Evolutionary conservation across 169 alveolate species (phyloP).

Genomic region (Cryptosporidium ryanae): DNA sequence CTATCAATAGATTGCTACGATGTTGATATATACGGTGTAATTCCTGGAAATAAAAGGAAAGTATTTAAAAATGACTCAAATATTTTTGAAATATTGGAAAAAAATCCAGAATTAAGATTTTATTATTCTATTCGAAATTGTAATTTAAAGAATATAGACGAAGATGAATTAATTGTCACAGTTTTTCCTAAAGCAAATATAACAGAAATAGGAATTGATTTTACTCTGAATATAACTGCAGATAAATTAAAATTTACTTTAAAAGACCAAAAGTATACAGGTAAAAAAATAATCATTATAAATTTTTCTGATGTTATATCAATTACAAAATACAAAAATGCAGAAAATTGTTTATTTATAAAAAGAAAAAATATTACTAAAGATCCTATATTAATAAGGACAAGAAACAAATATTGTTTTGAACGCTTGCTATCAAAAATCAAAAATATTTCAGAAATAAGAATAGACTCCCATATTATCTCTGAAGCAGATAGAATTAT

Average conservation of each 20-base stretch:
- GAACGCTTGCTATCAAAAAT: background rate
- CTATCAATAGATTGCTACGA: background rate
- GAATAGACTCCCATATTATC: constrained; percentile 15
- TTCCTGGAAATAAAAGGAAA: constrained; percentile 15
- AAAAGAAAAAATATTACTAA: constrained; percentile 42
- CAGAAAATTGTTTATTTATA: constrained; percentile 19
- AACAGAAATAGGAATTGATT: constrained; percentile 8
- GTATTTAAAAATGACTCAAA: background rate
- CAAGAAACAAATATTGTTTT: background rate
- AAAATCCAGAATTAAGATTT: background rate
- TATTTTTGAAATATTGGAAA: background rate
- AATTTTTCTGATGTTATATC: constrained; percentile 16
- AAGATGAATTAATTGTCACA: constrained; percentile 1
- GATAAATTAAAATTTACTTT: constrained; percentile 12
- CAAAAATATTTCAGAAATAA: constrained; percentile 18
- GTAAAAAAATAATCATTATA: constrained; percentile 16
- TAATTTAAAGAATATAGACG: background rate
- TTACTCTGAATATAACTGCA: background rate
- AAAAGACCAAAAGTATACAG: background rate
- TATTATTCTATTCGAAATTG: background rate
- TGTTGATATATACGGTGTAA: constrained; percentile 19
- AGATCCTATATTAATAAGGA: constrained; percentile 25
- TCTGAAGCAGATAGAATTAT: constrained; percentile 51
- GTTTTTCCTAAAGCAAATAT: constrained; percentile 53
- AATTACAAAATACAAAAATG: background rate